A percentile compares a stretch with the other conserved stretches of the same genome.
phyloP scores from a whole-genome alignment of 108 stramenopile species.

The Skeletonema tropicum region DNA sequence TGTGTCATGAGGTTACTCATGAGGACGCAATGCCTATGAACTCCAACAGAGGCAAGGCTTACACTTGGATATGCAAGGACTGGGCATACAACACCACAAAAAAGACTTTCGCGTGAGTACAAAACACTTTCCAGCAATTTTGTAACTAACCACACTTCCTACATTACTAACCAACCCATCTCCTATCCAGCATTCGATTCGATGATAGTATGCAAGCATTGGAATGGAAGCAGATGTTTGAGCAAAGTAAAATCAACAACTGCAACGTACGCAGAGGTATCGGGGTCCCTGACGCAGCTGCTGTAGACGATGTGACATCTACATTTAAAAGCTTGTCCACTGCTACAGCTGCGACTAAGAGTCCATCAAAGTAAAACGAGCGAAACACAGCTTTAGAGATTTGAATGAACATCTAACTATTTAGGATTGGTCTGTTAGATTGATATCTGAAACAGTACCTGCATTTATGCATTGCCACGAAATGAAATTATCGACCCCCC shows the following conservation, averaged over 20 bases:
- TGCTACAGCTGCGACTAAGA: not conserved
- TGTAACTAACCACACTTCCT: no score
- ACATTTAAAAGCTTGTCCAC: constrained; percentile 18
- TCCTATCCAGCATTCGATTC: constrained; percentile 12
- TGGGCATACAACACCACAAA: constrained; percentile 23
- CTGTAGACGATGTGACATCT: constrained; percentile 23
- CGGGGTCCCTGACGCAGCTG: constrained; percentile 19
- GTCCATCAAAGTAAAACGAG: not conserved
- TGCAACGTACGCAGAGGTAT: constrained; percentile 18
- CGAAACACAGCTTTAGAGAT: not conserved
- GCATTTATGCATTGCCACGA: not conserved
- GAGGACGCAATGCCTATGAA: constrained; percentile 20
- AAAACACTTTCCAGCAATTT: no score
- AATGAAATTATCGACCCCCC: not conserved
- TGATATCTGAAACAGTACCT: not conserved
- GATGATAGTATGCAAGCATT: constrained; percentile 21
- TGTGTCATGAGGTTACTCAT: constrained; percentile 20
- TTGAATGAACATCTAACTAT: not conserved
- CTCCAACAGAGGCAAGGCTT: constrained; percentile 28
- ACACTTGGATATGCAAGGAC: constrained; percentile 30
- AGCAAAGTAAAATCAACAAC: constrained; percentile 26
- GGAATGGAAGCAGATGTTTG: constrained; percentile 21
- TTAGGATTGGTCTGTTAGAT: not conserved
- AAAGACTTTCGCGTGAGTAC: constrained; percentile 15
- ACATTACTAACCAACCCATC: no score